Evolutionary conservation across 371 early-diverging fungal genomes (phyloP).

Genomic region (Choanephora cucurbitarum): DNA sequence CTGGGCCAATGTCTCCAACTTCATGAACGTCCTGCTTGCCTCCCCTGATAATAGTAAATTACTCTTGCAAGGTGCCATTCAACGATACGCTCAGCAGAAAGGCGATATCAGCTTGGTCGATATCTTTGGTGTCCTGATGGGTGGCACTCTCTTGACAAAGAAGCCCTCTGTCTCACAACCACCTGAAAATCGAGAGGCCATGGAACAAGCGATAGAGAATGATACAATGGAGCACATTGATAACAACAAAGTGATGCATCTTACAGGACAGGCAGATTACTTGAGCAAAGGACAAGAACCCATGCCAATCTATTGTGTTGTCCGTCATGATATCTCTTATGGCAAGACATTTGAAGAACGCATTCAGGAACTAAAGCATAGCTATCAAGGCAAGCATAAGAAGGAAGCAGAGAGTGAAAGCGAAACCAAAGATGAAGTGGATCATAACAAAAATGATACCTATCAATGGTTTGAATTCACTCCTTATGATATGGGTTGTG

Average conservation of each 20-base stretch:
- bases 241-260: conserved; percentile 7
- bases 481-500: conserved; percentile 75
- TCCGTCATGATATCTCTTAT: conserved; percentile 62
- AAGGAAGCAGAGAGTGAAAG: conserved; percentile 1
- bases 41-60: conserved; percentile 46
- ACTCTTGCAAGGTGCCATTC: conserved; percentile 52
- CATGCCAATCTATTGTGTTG: conserved; percentile 77
- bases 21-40: conserved; percentile 37
- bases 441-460: conserved; percentile 28
- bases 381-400: neutral
- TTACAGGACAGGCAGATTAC: conserved; percentile 39
- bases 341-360: conserved; percentile 32
- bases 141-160: conserved; percentile 55
- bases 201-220: conserved; percentile 9
- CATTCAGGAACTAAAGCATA: conserved; percentile 7
- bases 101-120: conserved; percentile 63
- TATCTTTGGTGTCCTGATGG: conserved; percentile 68
- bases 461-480: conserved; percentile 82
- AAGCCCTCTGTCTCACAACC: conserved; percentile 9
- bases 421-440: conserved; percentile 21
- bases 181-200: conserved; percentile 12
- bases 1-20: conserved; percentile 45
- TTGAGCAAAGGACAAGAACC: conserved; percentile 66
- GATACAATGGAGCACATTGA: conserved; percentile 21
- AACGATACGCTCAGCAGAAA: conserved; percentile 53